Percentiles rank a stretch among this genome's conserved stretches.
phyloP scores from a whole-genome alignment of 208 protist species.

The Phytomonas sp. region DNA sequence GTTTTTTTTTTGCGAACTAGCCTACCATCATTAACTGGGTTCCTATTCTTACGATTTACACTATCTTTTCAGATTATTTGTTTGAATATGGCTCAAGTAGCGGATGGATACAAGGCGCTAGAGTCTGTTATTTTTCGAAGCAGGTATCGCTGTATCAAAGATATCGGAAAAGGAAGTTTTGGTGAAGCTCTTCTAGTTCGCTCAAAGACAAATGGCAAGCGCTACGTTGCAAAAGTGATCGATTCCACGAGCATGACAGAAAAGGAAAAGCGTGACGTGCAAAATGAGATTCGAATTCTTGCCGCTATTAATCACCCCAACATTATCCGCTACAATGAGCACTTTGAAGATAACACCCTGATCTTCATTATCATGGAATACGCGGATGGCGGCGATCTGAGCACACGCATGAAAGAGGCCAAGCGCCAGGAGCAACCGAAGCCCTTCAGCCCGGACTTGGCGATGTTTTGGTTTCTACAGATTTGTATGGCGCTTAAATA shows the following conservation, averaged over 20 bases:
- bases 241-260: slow-evolving; percentile 76
- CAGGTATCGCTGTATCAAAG: slow-evolving; percentile 83
- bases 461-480: slow-evolving; percentile 89
- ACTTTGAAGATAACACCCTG: slow-evolving; percentile 80
- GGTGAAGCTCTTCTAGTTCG: slow-evolving; percentile 88
- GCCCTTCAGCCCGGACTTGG: slow-evolving; percentile 78
- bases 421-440: slow-evolving; percentile 53
- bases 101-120: slow-evolving; percentile 65
- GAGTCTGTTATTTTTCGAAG: slow-evolving; percentile 73
- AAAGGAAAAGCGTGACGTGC: slow-evolving; percentile 88
- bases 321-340: slow-evolving; percentile 90
- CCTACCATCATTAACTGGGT: too few relatives aligned
- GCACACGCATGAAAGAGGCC: slow-evolving; percentile 85
- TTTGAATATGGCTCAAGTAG: slow-evolving; percentile 45
- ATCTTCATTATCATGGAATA: slow-evolving; percentile 93
- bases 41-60: neutral
- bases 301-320: slow-evolving; percentile 85
- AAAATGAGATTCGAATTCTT: slow-evolving; percentile 91
- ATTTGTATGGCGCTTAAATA: slow-evolving; percentile 90
- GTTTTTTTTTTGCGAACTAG: neutral
- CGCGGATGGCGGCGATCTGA: slow-evolving; percentile 85
- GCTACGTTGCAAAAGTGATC: slow-evolving; percentile 91
- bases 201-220: slow-evolving; percentile 79
- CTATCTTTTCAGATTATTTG: slow-evolving; percentile 5
- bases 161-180: slow-evolving; percentile 90